Evolutionary conservation across 208 protist genomes (phyloP).

Genomic region (Blechomonas ayalai): DNA sequence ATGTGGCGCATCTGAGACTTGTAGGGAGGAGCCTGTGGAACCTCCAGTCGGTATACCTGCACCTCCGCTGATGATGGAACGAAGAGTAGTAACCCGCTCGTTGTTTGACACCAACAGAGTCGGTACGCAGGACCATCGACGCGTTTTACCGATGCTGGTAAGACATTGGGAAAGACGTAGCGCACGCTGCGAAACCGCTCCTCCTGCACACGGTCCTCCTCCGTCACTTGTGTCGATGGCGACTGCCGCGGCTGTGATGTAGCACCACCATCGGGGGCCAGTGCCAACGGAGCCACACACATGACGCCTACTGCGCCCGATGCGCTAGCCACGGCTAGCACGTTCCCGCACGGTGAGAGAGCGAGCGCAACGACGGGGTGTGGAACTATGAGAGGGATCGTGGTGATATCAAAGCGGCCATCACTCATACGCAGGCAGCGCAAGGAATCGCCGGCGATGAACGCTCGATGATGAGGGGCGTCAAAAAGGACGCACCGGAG

Average conservation of each 20-base stretch:
- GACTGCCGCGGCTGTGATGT: background rate
- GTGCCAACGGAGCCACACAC: background rate
- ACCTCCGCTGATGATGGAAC: constrained; percentile 41
- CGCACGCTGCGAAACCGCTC: constrained; percentile 1
- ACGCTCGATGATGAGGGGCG: constrained; percentile 39
- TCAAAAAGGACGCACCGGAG: constrained; percentile 69
- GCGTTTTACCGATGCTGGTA: constrained; percentile 27
- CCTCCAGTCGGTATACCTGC: constrained; percentile 23
- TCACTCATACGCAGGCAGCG: constrained; percentile 52
- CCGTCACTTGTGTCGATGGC: background rate
- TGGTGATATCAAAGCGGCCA: constrained; percentile 34
- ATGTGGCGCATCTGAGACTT: constrained; percentile 14
- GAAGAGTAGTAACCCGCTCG: constrained; percentile 30
- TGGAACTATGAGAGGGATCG: constrained; percentile 49
- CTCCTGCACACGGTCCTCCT: background rate
- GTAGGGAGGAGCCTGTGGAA: constrained; percentile 1
- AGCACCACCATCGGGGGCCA: background rate
- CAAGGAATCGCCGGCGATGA: constrained; percentile 80
- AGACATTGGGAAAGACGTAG: constrained; percentile 25
- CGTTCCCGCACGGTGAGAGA: constrained; percentile 51
- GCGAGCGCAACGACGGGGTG: constrained; percentile 53
- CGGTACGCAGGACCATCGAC: constrained; percentile 43
- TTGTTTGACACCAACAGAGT: constrained; percentile 42
- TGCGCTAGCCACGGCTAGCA: constrained; percentile 63
- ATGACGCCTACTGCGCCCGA: constrained; percentile 43